Evolutionary conservation across 129 eudicot species (phyloP).

Genomic region (Tagetes patula): DNA sequence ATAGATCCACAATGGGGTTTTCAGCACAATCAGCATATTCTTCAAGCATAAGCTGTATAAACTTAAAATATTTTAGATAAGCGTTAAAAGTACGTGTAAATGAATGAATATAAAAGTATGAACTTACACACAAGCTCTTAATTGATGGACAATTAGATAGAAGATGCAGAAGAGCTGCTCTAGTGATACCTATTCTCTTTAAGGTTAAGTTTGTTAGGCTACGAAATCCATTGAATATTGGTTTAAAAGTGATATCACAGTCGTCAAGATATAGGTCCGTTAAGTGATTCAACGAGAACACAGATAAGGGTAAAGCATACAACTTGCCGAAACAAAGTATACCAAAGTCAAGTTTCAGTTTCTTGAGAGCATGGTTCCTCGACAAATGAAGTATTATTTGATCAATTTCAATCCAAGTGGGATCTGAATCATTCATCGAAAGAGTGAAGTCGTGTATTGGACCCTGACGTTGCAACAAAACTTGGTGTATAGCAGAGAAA

Average conservation of each 20-base stretch:
- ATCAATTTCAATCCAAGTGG: not conserved
- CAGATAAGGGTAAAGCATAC: not conserved
- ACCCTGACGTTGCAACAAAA: slow-evolving; percentile 7
- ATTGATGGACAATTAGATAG: slow-evolving; percentile 4
- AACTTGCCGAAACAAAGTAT: too few species aligned
- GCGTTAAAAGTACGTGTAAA: not conserved
- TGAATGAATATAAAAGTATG: too few species aligned
- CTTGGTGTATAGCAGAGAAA: slow-evolving; percentile 7
- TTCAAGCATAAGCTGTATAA: not conserved
- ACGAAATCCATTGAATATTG: not conserved
- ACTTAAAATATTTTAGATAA: not conserved
- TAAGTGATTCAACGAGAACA: not conserved
- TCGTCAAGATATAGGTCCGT: not conserved
- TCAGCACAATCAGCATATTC: too few species aligned
- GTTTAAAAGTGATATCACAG: not conserved
- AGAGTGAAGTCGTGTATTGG: slow-evolving; percentile 8
- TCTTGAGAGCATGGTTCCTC: not conserved
- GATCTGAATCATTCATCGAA: not conserved
- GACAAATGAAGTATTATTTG: not conserved
- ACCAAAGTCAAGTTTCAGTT: not conserved
- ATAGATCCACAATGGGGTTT: not conserved
- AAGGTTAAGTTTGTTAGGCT: slow-evolving; percentile 11
- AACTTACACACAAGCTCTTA: slow-evolving; percentile 10
- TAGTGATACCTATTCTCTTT: not conserved
- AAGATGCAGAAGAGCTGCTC: not conserved